phyloP scores from a whole-genome alignment of 345 rosid genomes.

The Dipteronia dyeriana region DNA sequence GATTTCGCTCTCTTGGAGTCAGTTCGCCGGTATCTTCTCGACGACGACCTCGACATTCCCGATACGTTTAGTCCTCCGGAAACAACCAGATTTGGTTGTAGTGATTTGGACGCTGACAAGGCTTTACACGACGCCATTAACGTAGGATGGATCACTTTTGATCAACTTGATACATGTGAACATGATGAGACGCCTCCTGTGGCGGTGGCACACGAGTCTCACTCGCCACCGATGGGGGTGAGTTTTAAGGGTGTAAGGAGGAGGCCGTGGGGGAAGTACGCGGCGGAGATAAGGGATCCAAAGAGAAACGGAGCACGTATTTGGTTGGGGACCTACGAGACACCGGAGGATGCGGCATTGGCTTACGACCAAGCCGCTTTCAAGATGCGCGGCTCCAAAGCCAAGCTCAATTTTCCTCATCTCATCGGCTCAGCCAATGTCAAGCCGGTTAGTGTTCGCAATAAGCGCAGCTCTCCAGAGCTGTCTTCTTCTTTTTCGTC shows the following conservation, averaged over 20 bases:
- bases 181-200: not conserved
- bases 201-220: not conserved
- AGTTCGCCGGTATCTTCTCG: constrained; percentile 27
- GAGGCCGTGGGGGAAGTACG: constrained; percentile 69
- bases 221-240: not conserved
- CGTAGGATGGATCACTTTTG: constrained; percentile 19
- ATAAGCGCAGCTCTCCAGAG: constrained; percentile 15
- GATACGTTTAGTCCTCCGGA: not conserved
- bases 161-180: not conserved
- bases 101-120: not conserved
- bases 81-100: not conserved
- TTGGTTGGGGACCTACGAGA: constrained; percentile 75
- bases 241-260: constrained; percentile 31
- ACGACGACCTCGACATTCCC: constrained; percentile 14
- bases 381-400: constrained; percentile 7
- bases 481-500: not conserved
- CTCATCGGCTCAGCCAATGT: constrained; percentile 6
- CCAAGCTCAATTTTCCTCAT: constrained; percentile 17
- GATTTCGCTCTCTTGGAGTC: constrained; percentile 32
- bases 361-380: constrained; percentile 21
- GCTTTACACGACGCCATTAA: constrained; percentile 23
- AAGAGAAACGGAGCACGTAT: constrained; percentile 60
- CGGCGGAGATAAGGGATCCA: constrained; percentile 71
- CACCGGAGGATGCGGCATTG: constrained; percentile 50
- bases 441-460: constrained; percentile 12